Percentiles rank a stretch among this genome's conserved stretches.
These are phyloP conservation scores for Fusarium agapanthi DNA, from an alignment of 2,329 filamentous ascomycete genomes.

Conservation along the genomic window DNA sequence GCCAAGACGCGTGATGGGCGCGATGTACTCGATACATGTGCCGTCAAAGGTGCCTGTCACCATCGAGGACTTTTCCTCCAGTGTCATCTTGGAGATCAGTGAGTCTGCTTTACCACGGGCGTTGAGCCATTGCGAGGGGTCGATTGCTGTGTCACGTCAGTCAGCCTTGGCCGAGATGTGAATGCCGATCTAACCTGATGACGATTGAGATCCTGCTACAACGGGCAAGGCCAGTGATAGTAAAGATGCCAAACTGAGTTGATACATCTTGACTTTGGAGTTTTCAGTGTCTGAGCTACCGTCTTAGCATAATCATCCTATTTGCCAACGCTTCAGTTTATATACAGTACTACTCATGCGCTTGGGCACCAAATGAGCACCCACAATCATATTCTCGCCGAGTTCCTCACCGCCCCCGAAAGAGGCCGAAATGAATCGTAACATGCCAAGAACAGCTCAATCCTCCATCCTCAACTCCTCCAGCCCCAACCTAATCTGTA, in stretches of 20 bases:
- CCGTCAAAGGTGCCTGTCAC: conserved; percentile 45
- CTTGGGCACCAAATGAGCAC: fast-evolving
- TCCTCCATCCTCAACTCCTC: neutral
- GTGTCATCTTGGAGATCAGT: conserved; percentile 37
- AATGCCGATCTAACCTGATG: neutral
- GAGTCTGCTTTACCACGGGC: neutral
- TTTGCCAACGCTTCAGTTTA: neutral
- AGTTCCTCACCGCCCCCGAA: neutral
- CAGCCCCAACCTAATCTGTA: neutral
- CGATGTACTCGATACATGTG: conserved; percentile 48
- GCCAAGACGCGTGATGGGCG: conserved; percentile 51
- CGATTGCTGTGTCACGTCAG: neutral
- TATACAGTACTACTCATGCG: neutral
- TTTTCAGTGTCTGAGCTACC: neutral
- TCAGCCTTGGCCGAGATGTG: fast-evolving
- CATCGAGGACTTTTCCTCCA: conserved; percentile 45
- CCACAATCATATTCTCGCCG: neutral
- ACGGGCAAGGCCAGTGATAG: neutral
- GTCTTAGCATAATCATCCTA: fast-evolving
- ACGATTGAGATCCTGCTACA: neutral
- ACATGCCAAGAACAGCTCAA: neutral
- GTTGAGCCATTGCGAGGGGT: neutral
- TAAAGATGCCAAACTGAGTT: neutral
- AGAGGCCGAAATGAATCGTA: neutral
- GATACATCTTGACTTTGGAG: neutral